Conservation (phyloP, 352 stramenopile species). For the Aphanomyces cochlioides region DNA sequence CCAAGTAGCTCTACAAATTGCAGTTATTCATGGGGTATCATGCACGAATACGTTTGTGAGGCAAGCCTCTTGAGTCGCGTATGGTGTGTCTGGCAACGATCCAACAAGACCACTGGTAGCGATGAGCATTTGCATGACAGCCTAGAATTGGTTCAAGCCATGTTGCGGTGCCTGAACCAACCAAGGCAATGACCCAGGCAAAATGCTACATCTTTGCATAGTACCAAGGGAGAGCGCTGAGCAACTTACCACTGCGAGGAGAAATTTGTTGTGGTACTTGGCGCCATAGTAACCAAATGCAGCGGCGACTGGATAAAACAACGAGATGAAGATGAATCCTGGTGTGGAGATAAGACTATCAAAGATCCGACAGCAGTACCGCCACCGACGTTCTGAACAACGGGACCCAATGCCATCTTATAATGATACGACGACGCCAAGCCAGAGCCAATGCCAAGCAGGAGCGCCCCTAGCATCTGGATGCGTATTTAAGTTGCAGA, state of each 20-base stretch:
- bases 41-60: slow-evolving; percentile 22
- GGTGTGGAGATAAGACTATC: background rate
- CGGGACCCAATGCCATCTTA: slow-evolving; percentile 13
- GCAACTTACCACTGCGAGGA: slow-evolving; percentile 18
- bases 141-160: background rate
- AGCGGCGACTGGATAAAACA: slow-evolving; percentile 11
- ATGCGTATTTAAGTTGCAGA: background rate
- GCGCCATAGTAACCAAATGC: slow-evolving; percentile 11
- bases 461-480: slow-evolving; percentile 9
- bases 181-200: background rate
- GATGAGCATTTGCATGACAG: slow-evolving; percentile 21
- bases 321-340: slow-evolving; percentile 23
- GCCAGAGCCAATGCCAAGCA: slow-evolving; percentile 14
- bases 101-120: slow-evolving; percentile 4
- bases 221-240: background rate
- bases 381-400: slow-evolving; percentile 13
- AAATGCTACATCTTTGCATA: slow-evolving; percentile 7
- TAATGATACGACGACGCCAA: slow-evolving; percentile 17
- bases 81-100: slow-evolving; percentile 16
- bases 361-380: background rate
- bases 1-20: slow-evolving; percentile 4
- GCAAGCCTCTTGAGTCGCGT: slow-evolving; percentile 20
- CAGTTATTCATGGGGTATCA: background rate
- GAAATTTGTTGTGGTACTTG: slow-evolving; percentile 30
- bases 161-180: background rate